Base-by-base conservation (phyloP, 768 basidiomycete genomes). In the Pleurotus sapidus region DNA sequence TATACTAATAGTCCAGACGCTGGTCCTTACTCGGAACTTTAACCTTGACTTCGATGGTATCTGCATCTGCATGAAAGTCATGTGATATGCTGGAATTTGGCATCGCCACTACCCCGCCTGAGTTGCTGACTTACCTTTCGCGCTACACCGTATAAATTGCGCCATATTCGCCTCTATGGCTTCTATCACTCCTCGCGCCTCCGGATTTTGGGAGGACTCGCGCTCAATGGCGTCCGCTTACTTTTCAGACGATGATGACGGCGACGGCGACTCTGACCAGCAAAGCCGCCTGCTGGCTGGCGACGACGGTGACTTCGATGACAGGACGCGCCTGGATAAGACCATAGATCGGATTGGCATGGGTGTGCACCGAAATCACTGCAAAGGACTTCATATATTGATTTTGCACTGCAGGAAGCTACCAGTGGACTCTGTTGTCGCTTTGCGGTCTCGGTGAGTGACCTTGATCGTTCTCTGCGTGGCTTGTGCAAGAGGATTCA, bases 341-440 rank as follows among this genome's bases (percentile, higher is more conserved):
- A 94, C 93, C 1, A 93, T 95, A 70, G 92, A 94, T 67, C 81
- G 85, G 40, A 94, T 95, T 65, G 93, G 93, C 25, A 92, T 96
- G 93, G 93, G 61, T 59, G 23, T 14, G 60, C 9, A 34, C 30
- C 30, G 8, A 34, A 11, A 34, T 34, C 30, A 12, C 30, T 34
- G 30, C 8, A 9, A 34, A 34, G 0, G 30, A 11, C 8, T 7
- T 1, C 27, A 34, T 34, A 4, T 11, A 34, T 34, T 34, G 30
- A 43, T 11, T 23, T 49, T 39, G 30, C 38, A 14, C 43, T 18
- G 4, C 48, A 58, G 60, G 91, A 68, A 87, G 81, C 55, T 93
- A 93, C 62, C 92, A 94, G 64, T 92, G 89, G 91, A 83, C 83
- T 4, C 70, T 93, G 42, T 65, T 94, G 46, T 90, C 89, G 15